Evolutionary conservation across 768 basidiomycete species (phyloP), one percentile per base, ranked within the genome.

Genomic region (Macrolepiota fuliginosa): DNA sequence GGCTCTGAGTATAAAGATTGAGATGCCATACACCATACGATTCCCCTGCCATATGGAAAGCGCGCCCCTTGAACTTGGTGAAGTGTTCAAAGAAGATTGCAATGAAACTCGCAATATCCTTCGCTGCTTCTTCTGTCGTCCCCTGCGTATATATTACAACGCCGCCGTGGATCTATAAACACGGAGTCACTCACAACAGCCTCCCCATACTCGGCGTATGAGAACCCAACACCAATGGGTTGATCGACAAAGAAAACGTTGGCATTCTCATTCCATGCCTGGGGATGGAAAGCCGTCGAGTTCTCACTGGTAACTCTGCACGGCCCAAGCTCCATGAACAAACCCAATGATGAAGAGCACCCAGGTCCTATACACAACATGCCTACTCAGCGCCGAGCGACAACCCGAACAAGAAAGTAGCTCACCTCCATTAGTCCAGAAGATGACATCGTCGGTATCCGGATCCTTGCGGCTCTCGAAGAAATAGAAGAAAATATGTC

Each of bases 51-150:
- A 89, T 80, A 62, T 89, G 86, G 71, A 88, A 86, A 1, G 76
- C 69, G 2, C 89, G 75, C 1, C 87, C 88, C 65, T 88, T 85
- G 76, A 91, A 90, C 66, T 87, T 77, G 58, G 72, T 78, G 69
- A 92, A 92, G 61, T 86, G 80, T 65, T 91, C 88, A 52, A 91
- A 91, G 73, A 91, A 91, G 57, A 91, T 83, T 2, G 82, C 75
- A 0, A 91, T 77, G 65, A 91, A 91, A 0, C 85, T 83, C 0
- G 88, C 87, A 3, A 91, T 83, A 65, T 91, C 89, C 55, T 81
- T 78, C 0, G 88, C 87, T 3, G 87, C 89, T 49, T 88, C 85
- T 67, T 87, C 83, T 0, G 88, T 84, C 2, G 82, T 88, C 52
- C 80, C 77, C 86, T 88, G 46, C 25, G 32, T 36, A 5, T 32